phyloP scores from a whole-genome alignment of 1,284 basidiomycete genomes.

The Sphagnurus paluster region DNA sequence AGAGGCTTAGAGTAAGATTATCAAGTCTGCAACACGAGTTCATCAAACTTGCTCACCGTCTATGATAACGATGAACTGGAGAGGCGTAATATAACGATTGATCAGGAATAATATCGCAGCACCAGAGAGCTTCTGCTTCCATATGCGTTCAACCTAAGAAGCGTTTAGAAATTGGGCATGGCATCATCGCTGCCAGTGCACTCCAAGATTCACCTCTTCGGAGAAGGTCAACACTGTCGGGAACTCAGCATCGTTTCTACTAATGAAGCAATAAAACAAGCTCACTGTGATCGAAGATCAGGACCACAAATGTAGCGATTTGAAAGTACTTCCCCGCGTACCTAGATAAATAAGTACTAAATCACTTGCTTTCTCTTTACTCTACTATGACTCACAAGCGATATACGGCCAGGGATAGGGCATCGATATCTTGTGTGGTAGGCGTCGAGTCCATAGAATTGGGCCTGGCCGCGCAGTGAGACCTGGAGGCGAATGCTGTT shows the following conservation, averaged over 20 bases:
- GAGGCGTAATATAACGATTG: conserved; percentile 26
- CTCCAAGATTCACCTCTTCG: conserved; percentile 18
- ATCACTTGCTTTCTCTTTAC: too few relatives aligned
- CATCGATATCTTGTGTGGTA: too few relatives aligned
- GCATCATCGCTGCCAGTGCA: background rate
- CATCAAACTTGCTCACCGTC: conserved; percentile 18
- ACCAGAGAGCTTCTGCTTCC: conserved; percentile 23
- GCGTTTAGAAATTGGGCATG: background rate
- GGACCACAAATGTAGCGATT: conserved; percentile 24
- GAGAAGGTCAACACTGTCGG: conserved; percentile 17
- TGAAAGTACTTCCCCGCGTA: conserved; percentile 28
- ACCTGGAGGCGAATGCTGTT: too few relatives aligned
- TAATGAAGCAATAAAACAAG: background rate
- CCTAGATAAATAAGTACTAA: too few relatives aligned
- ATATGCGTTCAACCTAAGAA: conserved; percentile 23
- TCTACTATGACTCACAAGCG: too few relatives aligned
- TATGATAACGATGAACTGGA: conserved; percentile 26
- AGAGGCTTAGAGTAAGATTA: conserved; percentile 15
- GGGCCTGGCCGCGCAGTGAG: too few relatives aligned
- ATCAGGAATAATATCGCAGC: conserved; percentile 25
- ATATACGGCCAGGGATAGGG: too few relatives aligned
- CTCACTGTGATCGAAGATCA: conserved; percentile 29
- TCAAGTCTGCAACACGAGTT: background rate
- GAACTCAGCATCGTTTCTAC: too few relatives aligned
- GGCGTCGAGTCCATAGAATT: too few relatives aligned